Conservation (phyloP, 1,139 yeast species). For the Candida pseudoviswanathii region DNA sequence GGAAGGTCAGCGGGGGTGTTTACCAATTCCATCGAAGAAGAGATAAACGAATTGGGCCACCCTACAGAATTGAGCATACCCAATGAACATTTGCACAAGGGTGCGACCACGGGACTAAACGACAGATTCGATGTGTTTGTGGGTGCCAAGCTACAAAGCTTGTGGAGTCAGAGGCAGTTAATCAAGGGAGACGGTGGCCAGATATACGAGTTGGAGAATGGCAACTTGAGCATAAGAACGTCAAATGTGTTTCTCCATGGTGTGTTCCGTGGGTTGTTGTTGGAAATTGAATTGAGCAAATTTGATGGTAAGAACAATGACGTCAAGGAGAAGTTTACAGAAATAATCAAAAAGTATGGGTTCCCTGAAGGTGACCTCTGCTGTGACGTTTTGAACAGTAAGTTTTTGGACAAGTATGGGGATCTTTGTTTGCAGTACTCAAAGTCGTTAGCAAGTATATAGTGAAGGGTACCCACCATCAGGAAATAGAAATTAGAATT, state of each 20-base stretch:
- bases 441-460: constrained; percentile 24
- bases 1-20: constrained; percentile 49
- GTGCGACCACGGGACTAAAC: constrained; percentile 51
- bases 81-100: constrained; percentile 39
- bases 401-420: constrained; percentile 35
- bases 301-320: constrained; percentile 18
- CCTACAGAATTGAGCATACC: constrained; percentile 33
- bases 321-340: constrained; percentile 25
- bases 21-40: constrained; percentile 41
- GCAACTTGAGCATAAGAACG: constrained; percentile 52
- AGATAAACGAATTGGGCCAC: constrained; percentile 24
- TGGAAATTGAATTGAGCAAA: constrained; percentile 51
- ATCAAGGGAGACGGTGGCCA: constrained; percentile 79
- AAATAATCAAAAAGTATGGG: constrained; percentile 36
- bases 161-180: constrained; percentile 74
- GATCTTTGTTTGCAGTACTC: constrained; percentile 52
- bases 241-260: constrained; percentile 79
- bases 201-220: constrained; percentile 55
- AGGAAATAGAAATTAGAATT: too few relatives aligned
- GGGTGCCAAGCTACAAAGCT: constrained; percentile 61
- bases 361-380: constrained; percentile 46
- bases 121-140: constrained; percentile 53
- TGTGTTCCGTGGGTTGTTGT: constrained; percentile 66
- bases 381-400: constrained; percentile 32
- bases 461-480: neutral